Base-by-base conservation (phyloP, 2,329 filamentous ascomycete genomes). In the Aspergillus fischeri region DNA sequence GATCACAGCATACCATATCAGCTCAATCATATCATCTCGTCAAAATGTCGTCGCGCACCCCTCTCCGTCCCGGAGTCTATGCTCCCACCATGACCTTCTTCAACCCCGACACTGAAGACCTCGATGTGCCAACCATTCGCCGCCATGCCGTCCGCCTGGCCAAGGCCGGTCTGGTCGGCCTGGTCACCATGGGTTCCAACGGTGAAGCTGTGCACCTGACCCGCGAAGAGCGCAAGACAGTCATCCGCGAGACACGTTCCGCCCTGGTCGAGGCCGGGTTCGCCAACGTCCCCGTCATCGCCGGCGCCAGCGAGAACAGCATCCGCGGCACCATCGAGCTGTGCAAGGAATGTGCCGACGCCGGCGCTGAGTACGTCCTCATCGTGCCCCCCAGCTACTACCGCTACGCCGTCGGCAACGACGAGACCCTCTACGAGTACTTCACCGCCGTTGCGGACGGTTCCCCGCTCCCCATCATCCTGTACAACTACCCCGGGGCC, bases 61-160 rank as follows among this genome's bases (percentile, higher is more conserved):
- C 87, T 62, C 83, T 95, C 55, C 88, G 89, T 48, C 87, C 88
- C 68, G 90, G 91, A 72, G 92, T 94, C 72, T 95, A 94, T 75
- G 89, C 89, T 59, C 91, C 91, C 27, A 93, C 89, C 59, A 91
- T 94, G 86, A 95, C 91, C 68, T 95, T 96, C 75, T 96, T 96
- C 80, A 80, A 93, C 75, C 82, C 88, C 6, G 83, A 87, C 63
- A 94, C 90, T 49, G 91, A 96, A 76, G 90, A 94, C 51, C 82
- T 96, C 67, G 91, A 96, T 70, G 85, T 92, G 62, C 81, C 88
- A 38, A 83, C 84, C 58, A 90, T 94, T 77, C 89, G 90, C 76
- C 88, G 84, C 70, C 91, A 96, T 71, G 89, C 90, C 25, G 85
- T 90, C 64, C 87, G 91, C 50, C 85, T 96, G 50, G 88, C 87